Conservation (phyloP, 2,329 filamentous ascomycete species). For the Ceratocystis variospora region DNA sequence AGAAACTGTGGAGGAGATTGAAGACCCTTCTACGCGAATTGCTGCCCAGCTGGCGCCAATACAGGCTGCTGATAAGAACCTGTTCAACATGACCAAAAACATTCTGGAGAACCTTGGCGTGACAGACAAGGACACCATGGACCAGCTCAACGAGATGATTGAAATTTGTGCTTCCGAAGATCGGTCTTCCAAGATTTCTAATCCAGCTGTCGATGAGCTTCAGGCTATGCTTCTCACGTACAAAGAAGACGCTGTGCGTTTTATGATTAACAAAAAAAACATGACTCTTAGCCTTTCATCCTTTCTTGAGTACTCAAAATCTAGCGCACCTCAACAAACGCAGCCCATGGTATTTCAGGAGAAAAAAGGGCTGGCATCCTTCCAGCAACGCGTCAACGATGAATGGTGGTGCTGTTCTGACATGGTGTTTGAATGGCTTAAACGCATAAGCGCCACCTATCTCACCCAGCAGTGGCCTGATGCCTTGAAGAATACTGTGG, state of each 20-base stretch:
- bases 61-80: conserved; percentile 41
- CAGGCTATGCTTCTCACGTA: conserved; percentile 36
- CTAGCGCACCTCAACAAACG: conserved; percentile 36
- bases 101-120: conserved; percentile 43
- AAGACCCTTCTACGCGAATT: conserved; percentile 39
- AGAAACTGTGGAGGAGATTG: conserved; percentile 42
- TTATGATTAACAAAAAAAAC: conserved; percentile 41
- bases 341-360: conserved; percentile 40
- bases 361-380: conserved; percentile 36
- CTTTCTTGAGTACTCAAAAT: conserved; percentile 50
- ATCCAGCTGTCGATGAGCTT: conserved; percentile 36
- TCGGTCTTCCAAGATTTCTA: conserved; percentile 35
- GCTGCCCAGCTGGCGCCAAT: conserved; percentile 43
- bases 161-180: conserved; percentile 40
- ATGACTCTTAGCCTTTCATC: conserved; percentile 42
- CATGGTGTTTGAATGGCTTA: conserved; percentile 45
- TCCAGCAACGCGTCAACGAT: conserved; percentile 36
- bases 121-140: conserved; percentile 35
- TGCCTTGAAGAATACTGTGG: conserved; percentile 40
- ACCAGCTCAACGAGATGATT: conserved; percentile 36
- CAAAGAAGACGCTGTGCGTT: conserved; percentile 39
- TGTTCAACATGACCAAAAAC: conserved; percentile 43
- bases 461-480: conserved; percentile 44
- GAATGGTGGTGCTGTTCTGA: conserved; percentile 43
- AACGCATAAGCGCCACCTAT: conserved; percentile 38